Base-by-base conservation (phyloP, 139 green algal species). In the Spirogloea muscicola region DNA sequence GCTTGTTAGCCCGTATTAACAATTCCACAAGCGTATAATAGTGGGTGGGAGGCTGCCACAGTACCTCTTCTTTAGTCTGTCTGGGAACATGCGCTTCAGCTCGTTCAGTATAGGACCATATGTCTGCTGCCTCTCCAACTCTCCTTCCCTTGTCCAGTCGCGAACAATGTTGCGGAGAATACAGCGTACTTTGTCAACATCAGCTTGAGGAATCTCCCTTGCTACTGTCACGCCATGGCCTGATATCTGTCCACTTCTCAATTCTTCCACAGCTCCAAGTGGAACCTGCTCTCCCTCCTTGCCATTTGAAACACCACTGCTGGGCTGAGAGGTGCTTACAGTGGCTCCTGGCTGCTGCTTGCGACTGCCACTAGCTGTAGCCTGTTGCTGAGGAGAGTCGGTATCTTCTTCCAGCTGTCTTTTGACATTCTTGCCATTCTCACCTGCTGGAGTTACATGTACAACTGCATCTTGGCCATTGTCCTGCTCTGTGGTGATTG, bases 141-240 rank as follows among this genome's bases (percentile, higher is more conserved):
- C 74, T 1, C 74, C 74, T 42, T 82, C 74, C 34, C 38, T 37
- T 16, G 65, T 33, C 74, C 74, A 82, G 40, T 82, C 74, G 3
- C 74, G 66, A 16, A 82, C 74, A 33, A 82, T 68, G 58, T 77
- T 82, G 18, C 74, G 66, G 40, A 82, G 46, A 9, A 82, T 39
- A 37, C 74, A 82, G 29, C 74, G 37, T 13, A 82, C 74, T 58
- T 82, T 76, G 27, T 80, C 70, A 29, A 79, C 70, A 31, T 79
- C 70, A 34, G 49, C 59, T n/a, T n/a, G n/a, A n/a, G n/a, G n/a
- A n/a, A n/a, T n/a, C n/a, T n/a, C n/a, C n/a, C n/a, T n/a, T n/a
- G n/a, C n/a, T n/a, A n/a, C n/a, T n/a, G n/a, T 10, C 27, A 16
- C 27, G 70, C 59, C 37, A 79, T 59, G 25, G 25, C 44, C 5